Evolutionary conservation across 768 basidiomycete genomes (phyloP), one percentile per base, ranked within the genome.

Genomic region (Termitomyces sp.): DNA sequence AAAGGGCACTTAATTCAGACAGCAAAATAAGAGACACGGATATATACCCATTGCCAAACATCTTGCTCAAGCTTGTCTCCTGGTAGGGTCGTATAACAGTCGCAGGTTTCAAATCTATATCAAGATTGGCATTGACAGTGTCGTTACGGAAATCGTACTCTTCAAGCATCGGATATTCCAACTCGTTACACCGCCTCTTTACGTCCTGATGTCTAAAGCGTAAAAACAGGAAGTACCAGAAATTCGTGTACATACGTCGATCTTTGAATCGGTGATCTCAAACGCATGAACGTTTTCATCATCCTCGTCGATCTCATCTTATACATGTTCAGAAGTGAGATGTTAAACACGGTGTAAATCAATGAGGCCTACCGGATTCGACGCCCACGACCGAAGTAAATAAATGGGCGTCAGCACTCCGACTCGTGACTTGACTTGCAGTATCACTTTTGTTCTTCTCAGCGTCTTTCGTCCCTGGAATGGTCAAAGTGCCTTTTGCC

Each of bases 111-210:
- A 99, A 83, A 72, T 99, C 97, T 57, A 99, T 99, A 68, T 99
- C 97, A 46, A 99, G 80, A 72, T 98, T 96, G 30, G 97, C 84
- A 68, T 99, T 99, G 63, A 94, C 76, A 0, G 92, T 94, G 70
- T 99, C 97, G 68, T 98, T 96, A 44, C 95, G 81, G 79, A 98
- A 99, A 72, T 99, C 97, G 68, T 99, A 99, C 74, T 99, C 97
- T 70, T 99, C 97, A 45, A 99, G 79, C 87, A 98, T 97, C 8
- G 97, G 97, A 63, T 95, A 93, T 68, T 98, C 94, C 40, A 98
- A 81, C 64, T 97, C 96, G 66, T 94, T 94, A 69, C 97, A 98
- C 38, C 94, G 87, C 65, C 92, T 91, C 75, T 98, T 96, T 60
- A 99, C 94, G 63, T 92, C 91, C 93, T 96, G 62, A 13, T 49